Evolutionary conservation across 192 early-diverging fungal genomes (phyloP).

Genomic region (Allomyces macrogynus): DNA sequence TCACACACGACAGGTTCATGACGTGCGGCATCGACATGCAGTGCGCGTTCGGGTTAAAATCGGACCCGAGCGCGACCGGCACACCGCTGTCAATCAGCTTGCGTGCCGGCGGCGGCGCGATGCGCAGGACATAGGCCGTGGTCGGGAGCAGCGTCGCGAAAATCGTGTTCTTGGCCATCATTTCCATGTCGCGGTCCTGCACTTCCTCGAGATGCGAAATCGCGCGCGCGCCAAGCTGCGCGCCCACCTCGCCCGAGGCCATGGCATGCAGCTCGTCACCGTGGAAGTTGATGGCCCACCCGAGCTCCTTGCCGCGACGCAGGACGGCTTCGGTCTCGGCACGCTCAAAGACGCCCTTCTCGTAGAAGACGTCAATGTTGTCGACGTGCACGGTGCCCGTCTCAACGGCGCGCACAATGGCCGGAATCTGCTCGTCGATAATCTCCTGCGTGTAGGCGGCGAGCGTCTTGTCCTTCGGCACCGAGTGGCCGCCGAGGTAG

Average conservation of each 20-base stretch:
- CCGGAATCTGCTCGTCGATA: slow-evolving; percentile 7
- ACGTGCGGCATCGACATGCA: slow-evolving; percentile 10
- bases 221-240: slow-evolving; percentile 7
- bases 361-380: slow-evolving; percentile 10
- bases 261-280: slow-evolving; percentile 9
- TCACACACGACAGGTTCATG: slow-evolving; percentile 10
- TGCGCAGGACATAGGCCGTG: slow-evolving; percentile 9
- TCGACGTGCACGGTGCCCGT: slow-evolving; percentile 7
- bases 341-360: slow-evolving; percentile 8
- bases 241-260: slow-evolving; percentile 7
- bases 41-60: slow-evolving; percentile 10
- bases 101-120: slow-evolving; percentile 8
- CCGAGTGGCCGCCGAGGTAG: slow-evolving; percentile 8
- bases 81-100: slow-evolving; percentile 7
- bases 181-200: slow-evolving; percentile 3
- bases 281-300: slow-evolving; percentile 11
- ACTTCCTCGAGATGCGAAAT: slow-evolving; percentile 9
- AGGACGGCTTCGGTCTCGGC: slow-evolving; percentile 4
- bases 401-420: slow-evolving; percentile 4
- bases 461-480: slow-evolving; percentile 6
- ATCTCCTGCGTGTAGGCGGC: slow-evolving; percentile 5
- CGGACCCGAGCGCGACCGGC: slow-evolving; percentile 5
- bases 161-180: slow-evolving; percentile 5
- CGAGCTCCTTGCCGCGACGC: slow-evolving; percentile 4
- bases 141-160: slow-evolving; percentile 9